phyloP scores from a whole-genome alignment of 345 rosid species.

The Citrus mangshanensis region DNA sequence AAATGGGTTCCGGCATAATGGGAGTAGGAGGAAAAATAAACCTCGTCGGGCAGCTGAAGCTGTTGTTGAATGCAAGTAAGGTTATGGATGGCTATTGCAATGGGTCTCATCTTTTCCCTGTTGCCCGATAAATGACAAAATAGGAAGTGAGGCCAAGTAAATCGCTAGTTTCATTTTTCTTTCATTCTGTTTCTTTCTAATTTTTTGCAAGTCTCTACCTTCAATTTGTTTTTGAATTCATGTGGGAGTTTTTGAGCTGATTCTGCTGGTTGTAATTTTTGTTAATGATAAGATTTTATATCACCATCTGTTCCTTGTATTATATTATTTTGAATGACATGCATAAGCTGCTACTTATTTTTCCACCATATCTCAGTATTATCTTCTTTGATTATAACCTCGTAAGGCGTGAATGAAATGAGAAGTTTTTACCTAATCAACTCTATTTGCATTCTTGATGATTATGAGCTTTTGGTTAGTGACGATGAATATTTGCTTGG shows the following conservation, averaged over 20 bases:
- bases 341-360: background rate
- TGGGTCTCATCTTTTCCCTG: conserved; percentile 27
- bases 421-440: background rate
- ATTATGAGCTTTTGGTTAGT: background rate
- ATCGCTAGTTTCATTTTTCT: conserved; percentile 19
- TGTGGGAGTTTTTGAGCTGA: conserved; percentile 29
- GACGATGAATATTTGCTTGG: background rate
- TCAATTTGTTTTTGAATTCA: conserved; percentile 24
- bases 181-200: conserved; percentile 18
- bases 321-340: conserved; percentile 19
- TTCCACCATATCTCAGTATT: background rate
- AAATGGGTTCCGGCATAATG: conserved; percentile 56
- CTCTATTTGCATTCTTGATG: background rate
- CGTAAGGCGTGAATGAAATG: background rate
- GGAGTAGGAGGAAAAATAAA: conserved; percentile 68
- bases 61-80: conserved; percentile 61
- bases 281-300: conserved; percentile 22
- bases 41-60: conserved; percentile 84
- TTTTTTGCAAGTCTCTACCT: conserved; percentile 26
- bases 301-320: conserved; percentile 21
- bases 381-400: background rate
- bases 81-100: background rate
- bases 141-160: conserved; percentile 34
- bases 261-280: conserved; percentile 42
- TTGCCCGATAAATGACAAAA: conserved; percentile 17